These are phyloP conservation scores for Aspergillus sclerotialis DNA, from an alignment of 2,329 filamentous ascomycete genomes.

Conservation along the genomic window DNA sequence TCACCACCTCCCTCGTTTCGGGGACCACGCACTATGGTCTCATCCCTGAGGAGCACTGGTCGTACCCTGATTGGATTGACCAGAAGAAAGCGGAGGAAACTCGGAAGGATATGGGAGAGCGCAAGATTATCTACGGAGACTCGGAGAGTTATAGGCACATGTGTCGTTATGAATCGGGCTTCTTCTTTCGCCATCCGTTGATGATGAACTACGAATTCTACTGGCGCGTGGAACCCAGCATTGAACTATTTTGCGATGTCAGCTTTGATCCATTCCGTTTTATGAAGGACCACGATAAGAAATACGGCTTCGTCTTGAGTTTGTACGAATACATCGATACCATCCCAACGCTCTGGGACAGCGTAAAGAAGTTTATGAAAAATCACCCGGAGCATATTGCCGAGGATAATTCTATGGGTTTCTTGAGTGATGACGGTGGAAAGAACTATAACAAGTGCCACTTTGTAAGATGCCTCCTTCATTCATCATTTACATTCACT, in stretches of 20 bases:
- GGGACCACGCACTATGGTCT: slow-evolving; percentile 85
- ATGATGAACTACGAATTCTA: slow-evolving; percentile 99
- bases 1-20: slow-evolving; percentile 83
- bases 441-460: slow-evolving; percentile 96
- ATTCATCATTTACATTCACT: slow-evolving; percentile 1
- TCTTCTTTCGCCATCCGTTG: slow-evolving; percentile 93
- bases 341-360: slow-evolving; percentile 93
- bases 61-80: slow-evolving; percentile 91
- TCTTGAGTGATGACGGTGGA: slow-evolving; percentile 85
- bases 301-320: slow-evolving; percentile 95
- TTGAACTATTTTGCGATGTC: slow-evolving; percentile 94
- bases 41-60: slow-evolving; percentile 92
- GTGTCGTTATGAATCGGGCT: slow-evolving; percentile 98
- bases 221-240: slow-evolving; percentile 96
- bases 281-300: slow-evolving; percentile 95
- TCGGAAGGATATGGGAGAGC: slow-evolving; percentile 85
- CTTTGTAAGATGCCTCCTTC: slow-evolving; percentile 58
- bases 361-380: slow-evolving; percentile 87
- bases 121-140: slow-evolving; percentile 97
- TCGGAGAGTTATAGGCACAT: slow-evolving; percentile 97
- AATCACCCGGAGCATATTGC: slow-evolving; percentile 82
- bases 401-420: slow-evolving; percentile 78
- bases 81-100: slow-evolving; percentile 86
- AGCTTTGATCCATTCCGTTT: slow-evolving; percentile 93
- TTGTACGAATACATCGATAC: slow-evolving; percentile 96